phyloP scores from a whole-genome alignment of 352 stramenopile genomes.

The Phytophthora megakarya region DNA sequence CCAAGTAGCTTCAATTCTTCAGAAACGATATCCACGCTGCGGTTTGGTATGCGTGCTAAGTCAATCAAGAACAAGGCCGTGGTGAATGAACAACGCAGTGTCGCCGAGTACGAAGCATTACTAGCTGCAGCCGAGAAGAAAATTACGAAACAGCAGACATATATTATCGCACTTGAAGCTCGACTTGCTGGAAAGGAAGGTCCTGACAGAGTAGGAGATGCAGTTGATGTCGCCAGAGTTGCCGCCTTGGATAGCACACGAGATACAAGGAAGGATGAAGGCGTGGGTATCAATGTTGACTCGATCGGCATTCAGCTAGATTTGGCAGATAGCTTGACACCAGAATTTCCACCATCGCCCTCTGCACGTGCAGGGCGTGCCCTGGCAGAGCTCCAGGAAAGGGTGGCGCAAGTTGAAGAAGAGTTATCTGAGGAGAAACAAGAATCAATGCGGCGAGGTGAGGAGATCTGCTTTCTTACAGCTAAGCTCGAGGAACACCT shows the following conservation, averaged over 20 bases:
- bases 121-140: conserved; percentile 84
- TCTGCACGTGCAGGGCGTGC: conserved; percentile 60
- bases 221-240: background rate
- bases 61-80: conserved; percentile 95
- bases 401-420: conserved; percentile 72
- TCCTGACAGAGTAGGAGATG: conserved; percentile 12
- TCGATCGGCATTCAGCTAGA: conserved; percentile 37
- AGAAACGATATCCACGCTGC: conserved; percentile 93
- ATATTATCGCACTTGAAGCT: conserved; percentile 84
- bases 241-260: conserved; percentile 8
- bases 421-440: conserved; percentile 81
- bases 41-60: conserved; percentile 93
- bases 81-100: conserved; percentile 91
- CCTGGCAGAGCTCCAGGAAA: conserved; percentile 75
- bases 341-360: conserved; percentile 38
- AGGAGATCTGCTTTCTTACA: conserved; percentile 76
- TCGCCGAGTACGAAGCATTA: conserved; percentile 90
- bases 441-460: conserved; percentile 71
- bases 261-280: conserved; percentile 1
- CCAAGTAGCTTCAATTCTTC: conserved; percentile 88
- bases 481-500: conserved; percentile 70
- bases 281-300: conserved; percentile 14
- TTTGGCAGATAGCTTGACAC: conserved; percentile 15
- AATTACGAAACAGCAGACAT: conserved; percentile 78
- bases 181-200: conserved; percentile 43